A percentile compares a stretch with the other conserved stretches of the same genome.
phyloP scores from a whole-genome alignment of 805 yeast species.

The Zygosaccharomyces bailii region DNA sequence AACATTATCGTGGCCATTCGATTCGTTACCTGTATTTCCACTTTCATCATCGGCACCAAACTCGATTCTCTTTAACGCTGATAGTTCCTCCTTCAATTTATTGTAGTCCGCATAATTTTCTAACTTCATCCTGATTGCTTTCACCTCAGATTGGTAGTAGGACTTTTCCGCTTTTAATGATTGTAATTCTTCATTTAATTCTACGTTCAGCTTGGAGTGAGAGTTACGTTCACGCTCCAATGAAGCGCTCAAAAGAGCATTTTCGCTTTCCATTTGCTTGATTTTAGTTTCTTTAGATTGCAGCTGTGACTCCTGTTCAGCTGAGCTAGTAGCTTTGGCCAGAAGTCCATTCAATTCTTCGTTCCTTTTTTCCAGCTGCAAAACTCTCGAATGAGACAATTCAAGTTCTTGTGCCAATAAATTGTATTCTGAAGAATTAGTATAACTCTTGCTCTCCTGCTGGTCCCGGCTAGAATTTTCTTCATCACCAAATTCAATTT shows the following conservation, averaged over 20 bases:
- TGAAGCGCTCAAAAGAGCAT: slow-evolving; percentile 42
- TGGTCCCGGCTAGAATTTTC: slow-evolving; percentile 20
- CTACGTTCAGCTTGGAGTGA: slow-evolving; percentile 17
- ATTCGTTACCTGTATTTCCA: slow-evolving; percentile 30
- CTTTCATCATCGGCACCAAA: slow-evolving; percentile 53
- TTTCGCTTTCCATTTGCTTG: slow-evolving; percentile 63
- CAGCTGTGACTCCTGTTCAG: slow-evolving; percentile 41
- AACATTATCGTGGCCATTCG: slow-evolving; percentile 35
- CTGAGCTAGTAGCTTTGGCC: slow-evolving; percentile 48
- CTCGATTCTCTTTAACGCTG: slow-evolving; percentile 67
- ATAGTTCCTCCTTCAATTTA: slow-evolving; percentile 72
- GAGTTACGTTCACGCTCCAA: slow-evolving; percentile 28
- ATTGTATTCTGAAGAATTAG: slow-evolving; percentile 50
- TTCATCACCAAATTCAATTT: slow-evolving; percentile 42
- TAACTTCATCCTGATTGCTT: slow-evolving; percentile 47
- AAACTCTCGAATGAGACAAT: slow-evolving; percentile 58
- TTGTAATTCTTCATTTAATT: slow-evolving; percentile 37
- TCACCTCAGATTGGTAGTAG: slow-evolving; percentile 50
- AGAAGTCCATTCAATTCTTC: slow-evolving; percentile 68
- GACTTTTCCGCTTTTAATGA: slow-evolving; percentile 44
- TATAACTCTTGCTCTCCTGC: slow-evolving; percentile 22
- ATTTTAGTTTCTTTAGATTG: slow-evolving; percentile 42
- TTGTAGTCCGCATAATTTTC: slow-evolving; percentile 65
- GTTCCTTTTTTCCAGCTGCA: slow-evolving; percentile 74
- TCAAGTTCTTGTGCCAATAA: slow-evolving; percentile 74